Conservation (phyloP, 1,284 basidiomycete species). For the Ganoderma sinense region DNA sequence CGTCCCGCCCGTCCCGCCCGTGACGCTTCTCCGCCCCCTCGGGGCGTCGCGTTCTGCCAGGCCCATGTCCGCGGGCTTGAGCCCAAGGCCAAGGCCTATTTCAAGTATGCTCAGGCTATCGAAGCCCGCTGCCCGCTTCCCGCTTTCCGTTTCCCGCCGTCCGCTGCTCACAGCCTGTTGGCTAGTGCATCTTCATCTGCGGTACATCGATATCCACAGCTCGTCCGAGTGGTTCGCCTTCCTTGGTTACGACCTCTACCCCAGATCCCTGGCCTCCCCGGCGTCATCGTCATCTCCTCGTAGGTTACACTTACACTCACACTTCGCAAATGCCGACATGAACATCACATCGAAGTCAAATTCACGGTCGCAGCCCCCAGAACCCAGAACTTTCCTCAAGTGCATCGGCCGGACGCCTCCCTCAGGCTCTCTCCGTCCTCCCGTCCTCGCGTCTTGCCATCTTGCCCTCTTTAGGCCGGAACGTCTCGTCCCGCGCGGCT, state of each 20-base stretch:
- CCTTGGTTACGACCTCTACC: neutral
- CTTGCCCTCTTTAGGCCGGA: neutral
- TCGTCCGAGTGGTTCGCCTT: neutral
- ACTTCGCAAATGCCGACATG: neutral
- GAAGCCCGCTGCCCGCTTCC: neutral
- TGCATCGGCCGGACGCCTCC: neutral
- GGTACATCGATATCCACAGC: neutral
- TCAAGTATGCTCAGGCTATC: neutral
- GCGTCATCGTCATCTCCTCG: slow-evolving; percentile 3
- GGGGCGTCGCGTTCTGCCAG: neutral
- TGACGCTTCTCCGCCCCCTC: neutral
- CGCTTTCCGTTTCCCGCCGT: neutral
- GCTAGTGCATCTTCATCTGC: neutral
- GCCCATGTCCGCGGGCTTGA: neutral
- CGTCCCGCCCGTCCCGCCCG: neutral
- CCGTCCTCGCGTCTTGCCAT: no score
- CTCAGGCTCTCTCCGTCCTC: neutral
- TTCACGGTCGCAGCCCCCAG: neutral
- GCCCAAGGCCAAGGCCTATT: neutral
- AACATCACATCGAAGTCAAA: neutral
- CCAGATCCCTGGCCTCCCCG: neutral
- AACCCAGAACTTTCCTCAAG: neutral
- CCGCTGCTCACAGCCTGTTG: neutral
- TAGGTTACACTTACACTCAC: no score
- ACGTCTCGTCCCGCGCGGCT: neutral